Evolutionary conservation across 306 rosid species (phyloP), one percentile per base, ranked within the genome.

Genomic region (Vigna nakashimae): DNA sequence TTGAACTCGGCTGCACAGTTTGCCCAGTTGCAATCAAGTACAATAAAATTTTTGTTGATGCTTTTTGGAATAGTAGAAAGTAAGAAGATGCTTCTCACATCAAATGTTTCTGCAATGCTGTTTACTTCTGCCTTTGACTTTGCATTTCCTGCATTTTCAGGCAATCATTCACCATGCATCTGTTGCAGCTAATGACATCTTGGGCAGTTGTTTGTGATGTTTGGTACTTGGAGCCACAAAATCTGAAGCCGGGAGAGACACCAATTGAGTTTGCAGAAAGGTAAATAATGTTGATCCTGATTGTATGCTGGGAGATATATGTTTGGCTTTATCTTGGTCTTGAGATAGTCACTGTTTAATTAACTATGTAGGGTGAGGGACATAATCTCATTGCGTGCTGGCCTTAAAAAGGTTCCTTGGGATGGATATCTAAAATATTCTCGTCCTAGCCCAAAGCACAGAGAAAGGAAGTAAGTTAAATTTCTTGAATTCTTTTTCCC

Each of bases 191-290:
- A 80, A 95, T 92, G 99, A 95, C 98, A 42, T 95, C 98, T 2
- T 95, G 99, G 99, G 99, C 98, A 30, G 99, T 95, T 80, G 99
- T 95, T 78, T 95, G 97, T 87, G 99, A 95, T 82, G 99, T 95
- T 79, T 95, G 98, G 98, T 95, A 95, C 81, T 75, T 95, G 90
- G 98, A 95, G 88, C 99, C 99, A 12, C 97, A 95, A 83, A 87
- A 74, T 64, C 69, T 95, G 59, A 89, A 80, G 86, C 98, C 90
- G 42, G 93, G 98, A 75, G 98, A 95, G 79, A 91, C 98, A n/a
- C 68, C 98, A 32, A 95, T 95, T 28, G 98, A 95, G 82, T 95
- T 95, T 88, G 98, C 98, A 6, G 98, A 95, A 88, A 95, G 98
- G 98, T 95, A 76, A 74, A 30, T 65, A 58, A 70, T 82, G 24